Base-by-base conservation (phyloP, 2,329 filamentous ascomycete species). In the Pestalotiopsis sp. region DNA sequence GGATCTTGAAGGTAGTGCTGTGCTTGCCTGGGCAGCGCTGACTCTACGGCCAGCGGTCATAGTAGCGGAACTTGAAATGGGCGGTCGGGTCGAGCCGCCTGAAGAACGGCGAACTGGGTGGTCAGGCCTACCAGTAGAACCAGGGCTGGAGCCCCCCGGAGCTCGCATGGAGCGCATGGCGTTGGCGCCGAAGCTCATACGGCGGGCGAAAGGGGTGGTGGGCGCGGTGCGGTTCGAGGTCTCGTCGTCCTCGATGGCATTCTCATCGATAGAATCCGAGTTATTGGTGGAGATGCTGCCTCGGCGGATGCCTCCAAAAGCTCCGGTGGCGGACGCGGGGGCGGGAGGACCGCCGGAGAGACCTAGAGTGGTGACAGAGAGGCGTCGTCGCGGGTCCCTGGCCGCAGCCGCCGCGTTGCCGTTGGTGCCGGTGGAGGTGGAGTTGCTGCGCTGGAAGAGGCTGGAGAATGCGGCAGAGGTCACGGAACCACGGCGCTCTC, bases 101-200 rank as follows among this genome's bases (percentile, higher is more conserved):
- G 74, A 77, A 62, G 70, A 68, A 66, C 73, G 72, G 69, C 74
- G 71, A 26, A 70, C 56, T 68, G 70, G 70, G 62, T 30, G 30
- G 30, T 74, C 79, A 74, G 78, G 83, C 85, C 86, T 89, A 89
- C 88, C 89, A 82, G 88, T 88, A 76, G 81, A 79, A 76, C 87
- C 88, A 77, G 89, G 85, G 77, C 89, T 91, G 75, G 83, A 84
- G 75, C 85, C 84, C 44, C 81, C 81, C 66, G 83, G 81, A 70
- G 83, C 82, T 73, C 90, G 91, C 74, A 92, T 88, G 80, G 90
- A 91, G 73, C 89, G 87, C 79, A 94, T 84, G 71, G 92, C 92
- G 78, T 94, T 89, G 69, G 92, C 91, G 69, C 95, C 94, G 76
- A 97, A 97, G 81, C 94, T 98, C 84, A 97, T 90, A 68, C 94